Conservation (phyloP, 495 filamentous ascomycete genomes). For the Penicillium argentinense region DNA sequence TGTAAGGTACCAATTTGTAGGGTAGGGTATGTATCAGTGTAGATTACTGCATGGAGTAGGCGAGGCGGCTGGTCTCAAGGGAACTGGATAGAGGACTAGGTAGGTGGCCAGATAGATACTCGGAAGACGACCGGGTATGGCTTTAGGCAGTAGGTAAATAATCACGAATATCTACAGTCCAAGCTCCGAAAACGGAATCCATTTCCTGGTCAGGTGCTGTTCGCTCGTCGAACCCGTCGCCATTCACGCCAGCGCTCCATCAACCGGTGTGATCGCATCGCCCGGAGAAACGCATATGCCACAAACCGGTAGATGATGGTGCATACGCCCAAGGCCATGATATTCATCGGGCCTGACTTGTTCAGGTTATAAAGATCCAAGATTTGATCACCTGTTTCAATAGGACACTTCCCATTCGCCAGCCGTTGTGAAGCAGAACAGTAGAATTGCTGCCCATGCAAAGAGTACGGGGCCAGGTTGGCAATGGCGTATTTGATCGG, state of each 20-base stretch:
- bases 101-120: no score
- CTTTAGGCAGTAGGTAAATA: no score
- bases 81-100: no score
- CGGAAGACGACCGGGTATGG: no score
- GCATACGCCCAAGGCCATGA: conserved; percentile 58
- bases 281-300: conserved; percentile 60
- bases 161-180: no score
- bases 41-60: no score
- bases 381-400: conserved; percentile 62
- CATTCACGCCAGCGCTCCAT: conserved; percentile 30
- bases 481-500: conserved; percentile 67
- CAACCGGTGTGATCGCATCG: conserved; percentile 31
- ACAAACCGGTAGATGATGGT: conserved; percentile 63
- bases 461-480: conserved; percentile 59
- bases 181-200: neutral
- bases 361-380: conserved; percentile 63
- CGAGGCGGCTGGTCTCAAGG: no score
- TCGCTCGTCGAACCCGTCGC: conserved; percentile 17
- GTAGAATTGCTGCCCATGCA: conserved; percentile 56
- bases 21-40: no score
- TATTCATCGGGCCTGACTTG: conserved; percentile 52
- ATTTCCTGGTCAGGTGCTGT: no score
- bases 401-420: conserved; percentile 56
- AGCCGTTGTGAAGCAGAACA: conserved; percentile 57
- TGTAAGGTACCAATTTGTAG: no score